A percentile compares a stretch with the other conserved stretches of the same genome.
Evolutionary conservation across 2,329 filamentous ascomycete genomes (phyloP).

Genomic region (Pseudodiploospora longispora): DNA sequence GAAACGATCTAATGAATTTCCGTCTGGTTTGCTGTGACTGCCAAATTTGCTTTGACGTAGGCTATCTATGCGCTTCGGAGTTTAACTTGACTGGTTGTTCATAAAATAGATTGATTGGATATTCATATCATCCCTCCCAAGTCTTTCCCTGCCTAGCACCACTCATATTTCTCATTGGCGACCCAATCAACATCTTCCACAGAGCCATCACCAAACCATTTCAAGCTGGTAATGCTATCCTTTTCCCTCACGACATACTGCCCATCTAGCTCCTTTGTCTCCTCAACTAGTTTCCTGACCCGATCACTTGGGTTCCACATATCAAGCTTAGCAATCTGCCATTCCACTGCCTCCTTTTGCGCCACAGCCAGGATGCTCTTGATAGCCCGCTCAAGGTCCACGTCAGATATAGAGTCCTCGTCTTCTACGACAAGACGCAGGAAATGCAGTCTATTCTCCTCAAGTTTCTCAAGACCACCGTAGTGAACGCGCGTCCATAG

Average conservation of each 20-base stretch:
- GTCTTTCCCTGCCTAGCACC: conserved; percentile 46
- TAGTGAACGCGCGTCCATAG: conserved; percentile 64
- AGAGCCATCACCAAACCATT: conserved; percentile 56
- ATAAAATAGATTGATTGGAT: too few relatives aligned
- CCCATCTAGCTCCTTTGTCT: conserved; percentile 38
- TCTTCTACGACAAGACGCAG: conserved; percentile 62
- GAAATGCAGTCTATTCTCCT: conserved; percentile 61
- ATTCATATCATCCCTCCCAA: too few relatives aligned
- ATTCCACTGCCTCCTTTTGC: conserved; percentile 60
- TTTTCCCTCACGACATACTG: conserved; percentile 47
- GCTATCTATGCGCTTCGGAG: too few relatives aligned
- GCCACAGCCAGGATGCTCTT: conserved; percentile 58
- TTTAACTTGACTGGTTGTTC: too few relatives aligned
- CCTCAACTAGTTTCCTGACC: conserved; percentile 38
- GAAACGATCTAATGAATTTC: too few relatives aligned
- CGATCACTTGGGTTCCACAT: conserved; percentile 72
- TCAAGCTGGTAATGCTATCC: conserved; percentile 62
- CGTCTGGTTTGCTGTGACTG: too few relatives aligned
- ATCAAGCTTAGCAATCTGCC: conserved; percentile 62
- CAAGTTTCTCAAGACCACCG: conserved; percentile 40
- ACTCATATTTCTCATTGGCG: conserved; percentile 69
- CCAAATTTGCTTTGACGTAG: too few relatives aligned
- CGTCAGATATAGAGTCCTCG: conserved; percentile 21
- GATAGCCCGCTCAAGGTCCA: conserved; percentile 45
- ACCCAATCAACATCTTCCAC: conserved; percentile 58